phyloP scores from a whole-genome alignment of 805 yeast genomes.

The Yamadazyma insecticola region DNA sequence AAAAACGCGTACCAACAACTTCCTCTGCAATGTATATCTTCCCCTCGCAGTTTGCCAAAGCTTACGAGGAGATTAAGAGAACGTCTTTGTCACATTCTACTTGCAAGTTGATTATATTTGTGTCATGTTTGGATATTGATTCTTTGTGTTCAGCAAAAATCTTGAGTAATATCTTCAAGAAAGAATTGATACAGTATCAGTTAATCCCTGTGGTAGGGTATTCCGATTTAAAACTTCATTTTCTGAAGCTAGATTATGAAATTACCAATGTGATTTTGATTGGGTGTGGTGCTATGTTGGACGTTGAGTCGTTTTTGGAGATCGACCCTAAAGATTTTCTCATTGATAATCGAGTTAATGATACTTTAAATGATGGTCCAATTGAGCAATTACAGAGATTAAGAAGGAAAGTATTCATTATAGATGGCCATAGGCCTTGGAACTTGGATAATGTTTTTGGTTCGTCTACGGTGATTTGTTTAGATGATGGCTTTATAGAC shows the following conservation, averaged over 20 bases:
- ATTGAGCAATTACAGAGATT: slow-evolving; percentile 14
- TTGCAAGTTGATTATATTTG: slow-evolving; percentile 81
- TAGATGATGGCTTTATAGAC: slow-evolving; percentile 81
- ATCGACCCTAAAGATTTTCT: slow-evolving; percentile 53
- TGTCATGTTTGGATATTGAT: slow-evolving; percentile 86
- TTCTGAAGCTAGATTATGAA: slow-evolving; percentile 61
- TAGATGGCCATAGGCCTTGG: slow-evolving; percentile 97
- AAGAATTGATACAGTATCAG: slow-evolving; percentile 82
- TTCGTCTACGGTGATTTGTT: slow-evolving; percentile 67
- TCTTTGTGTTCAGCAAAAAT: slow-evolving; percentile 87
- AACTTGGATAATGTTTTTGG: slow-evolving; percentile 90
- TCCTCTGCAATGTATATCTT: slow-evolving; percentile 63
- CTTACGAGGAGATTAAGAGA: slow-evolving; percentile 62
- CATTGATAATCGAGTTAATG: slow-evolving; percentile 16
- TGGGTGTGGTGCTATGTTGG: slow-evolving; percentile 94
- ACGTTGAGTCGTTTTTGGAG: slow-evolving; percentile 69
- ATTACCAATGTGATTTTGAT: slow-evolving; percentile 71
- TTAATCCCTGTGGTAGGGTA: slow-evolving; percentile 92
- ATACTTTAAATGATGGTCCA: slow-evolving; percentile 9
- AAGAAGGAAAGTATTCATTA: slow-evolving; percentile 64
- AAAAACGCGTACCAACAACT: neutral
- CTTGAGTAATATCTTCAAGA: slow-evolving; percentile 63
- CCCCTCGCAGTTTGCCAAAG: slow-evolving; percentile 61
- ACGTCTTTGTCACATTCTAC: slow-evolving; percentile 89
- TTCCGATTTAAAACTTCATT: slow-evolving; percentile 66